Evolutionary conservation across 441 rosid genomes (phyloP).

Genomic region (Metrosideros polymorpha): DNA sequence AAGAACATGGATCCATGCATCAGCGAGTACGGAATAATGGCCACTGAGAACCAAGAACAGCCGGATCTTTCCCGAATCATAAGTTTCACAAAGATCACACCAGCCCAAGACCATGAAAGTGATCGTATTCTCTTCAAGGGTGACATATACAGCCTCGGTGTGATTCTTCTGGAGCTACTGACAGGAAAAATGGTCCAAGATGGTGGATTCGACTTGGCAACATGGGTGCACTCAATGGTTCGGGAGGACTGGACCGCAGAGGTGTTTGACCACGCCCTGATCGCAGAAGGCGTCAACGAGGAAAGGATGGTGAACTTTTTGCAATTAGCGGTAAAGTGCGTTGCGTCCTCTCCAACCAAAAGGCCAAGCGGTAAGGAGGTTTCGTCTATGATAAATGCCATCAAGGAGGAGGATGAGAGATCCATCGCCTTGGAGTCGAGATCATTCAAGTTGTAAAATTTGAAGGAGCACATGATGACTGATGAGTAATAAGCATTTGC

Average conservation of each 20-base stretch:
- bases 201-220: constrained; percentile 28
- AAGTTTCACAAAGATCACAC: not conserved
- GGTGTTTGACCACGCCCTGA: constrained; percentile 43
- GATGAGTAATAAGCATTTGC: not conserved
- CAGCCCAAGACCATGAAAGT: not conserved
- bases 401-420: constrained; percentile 47
- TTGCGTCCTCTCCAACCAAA: constrained; percentile 18
- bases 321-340: constrained; percentile 48
- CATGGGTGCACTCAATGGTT: constrained; percentile 46
- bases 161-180: constrained; percentile 52
- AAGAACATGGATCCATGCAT: constrained; percentile 38
- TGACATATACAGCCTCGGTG: constrained; percentile 35
- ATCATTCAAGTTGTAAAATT: not conserved
- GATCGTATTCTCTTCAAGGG: constrained; percentile 7
- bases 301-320: constrained; percentile 50
- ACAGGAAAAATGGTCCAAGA: constrained; percentile 42
- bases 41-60: constrained; percentile 16
- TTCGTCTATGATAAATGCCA: constrained; percentile 19
- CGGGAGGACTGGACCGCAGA: constrained; percentile 58
- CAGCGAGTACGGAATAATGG: constrained; percentile 49
- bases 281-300: constrained; percentile 33
- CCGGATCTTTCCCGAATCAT: not conserved
- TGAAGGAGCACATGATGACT: not conserved
- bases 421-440: not conserved
- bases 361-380: constrained; percentile 32